Evolutionary conservation across 495 filamentous ascomycete species (phyloP), one percentile per base, ranked within the genome.

Genomic region (Bacidia rubella): DNA sequence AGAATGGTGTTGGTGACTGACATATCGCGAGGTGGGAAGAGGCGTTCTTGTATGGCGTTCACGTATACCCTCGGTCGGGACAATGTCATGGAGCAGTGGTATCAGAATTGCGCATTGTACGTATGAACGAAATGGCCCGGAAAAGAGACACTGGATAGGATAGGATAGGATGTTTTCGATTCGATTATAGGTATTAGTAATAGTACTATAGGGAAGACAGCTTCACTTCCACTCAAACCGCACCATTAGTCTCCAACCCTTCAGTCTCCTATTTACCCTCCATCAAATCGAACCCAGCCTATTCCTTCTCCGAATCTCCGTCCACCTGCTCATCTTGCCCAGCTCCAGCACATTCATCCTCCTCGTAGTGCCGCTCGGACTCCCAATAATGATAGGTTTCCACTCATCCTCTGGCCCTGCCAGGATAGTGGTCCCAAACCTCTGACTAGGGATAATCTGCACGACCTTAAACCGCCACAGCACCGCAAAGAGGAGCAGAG

Each of bases 261-360:
- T 86, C 65, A 76, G 75, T 61, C 71, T 73, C 55, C 82, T 70
- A 60, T 86, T 84, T 65, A 86, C 82, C 40, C 73, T 81, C 80
- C 29, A 54, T 52, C 22, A 57, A 43, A 57, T 46, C 47, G 19
- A 51, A 70, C 25, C 54, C 54, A 86, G 62, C 47, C 67, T 67
- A 59, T 86, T 86, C 65, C 77, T 75, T 61, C 71, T 73, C 55
- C 82, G 69, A 60, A 86, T 84, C 66, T 86, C 82, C 40, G 73
- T 81, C 80, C 82, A 86, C 25, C 82, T 65, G 40, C 70, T 80
- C 67, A 81, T 61, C 20, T 65, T 63, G 2, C 82, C 82, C 20
- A 86, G 60, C 61, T 86, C 82, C 43, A 86, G 68, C 24, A 83
- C 62, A 54, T 76, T 83, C 71, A 86, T 77, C 45, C 79, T 69